Percentiles rank a stretch among this genome's conserved stretches.
phyloP scores from a whole-genome alignment of 2,329 filamentous ascomycete species.

The Fusarium chaquense region DNA sequence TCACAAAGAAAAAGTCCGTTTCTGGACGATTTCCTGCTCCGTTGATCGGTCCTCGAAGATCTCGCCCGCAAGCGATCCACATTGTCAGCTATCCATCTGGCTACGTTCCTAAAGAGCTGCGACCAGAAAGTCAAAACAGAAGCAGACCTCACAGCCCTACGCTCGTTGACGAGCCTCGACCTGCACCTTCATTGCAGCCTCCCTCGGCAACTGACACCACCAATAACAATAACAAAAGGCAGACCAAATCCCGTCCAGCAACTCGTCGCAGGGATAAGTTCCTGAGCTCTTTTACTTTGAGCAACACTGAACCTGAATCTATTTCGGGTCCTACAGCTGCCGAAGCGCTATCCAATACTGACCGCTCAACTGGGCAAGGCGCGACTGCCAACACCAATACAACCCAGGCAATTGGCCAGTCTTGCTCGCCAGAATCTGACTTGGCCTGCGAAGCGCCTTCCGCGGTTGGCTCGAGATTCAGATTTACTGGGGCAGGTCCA shows the following conservation, averaged over 20 bases:
- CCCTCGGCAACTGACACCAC: constrained; percentile 22
- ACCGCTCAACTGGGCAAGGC: constrained; percentile 37
- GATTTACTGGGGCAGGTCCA: constrained; percentile 39
- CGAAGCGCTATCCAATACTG: constrained; percentile 30
- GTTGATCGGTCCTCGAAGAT: constrained; percentile 55
- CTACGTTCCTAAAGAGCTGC: constrained; percentile 60
- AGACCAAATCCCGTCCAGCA: constrained; percentile 22
- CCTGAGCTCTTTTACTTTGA: constrained; percentile 24
- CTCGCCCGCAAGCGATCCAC: constrained; percentile 58
- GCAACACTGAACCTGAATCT: constrained; percentile 22
- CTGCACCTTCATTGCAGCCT: constrained; percentile 40
- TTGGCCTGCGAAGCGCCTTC: constrained; percentile 34
- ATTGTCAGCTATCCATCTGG: constrained; percentile 58
- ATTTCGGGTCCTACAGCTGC: constrained; percentile 27
- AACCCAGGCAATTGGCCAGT: constrained; percentile 26
- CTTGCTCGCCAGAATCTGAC: constrained; percentile 28
- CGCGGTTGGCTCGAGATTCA: constrained; percentile 28
- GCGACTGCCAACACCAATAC: constrained; percentile 27
- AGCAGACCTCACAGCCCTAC: constrained; percentile 37
- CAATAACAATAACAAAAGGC: constrained; percentile 46
- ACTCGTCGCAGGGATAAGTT: constrained; percentile 34
- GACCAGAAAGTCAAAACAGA: constrained; percentile 35
- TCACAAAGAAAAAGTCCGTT: constrained; percentile 43
- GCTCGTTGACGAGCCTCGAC: constrained; percentile 24
- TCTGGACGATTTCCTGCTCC: constrained; percentile 51